These are phyloP conservation scores for Coniosporium tulheliwenetii DNA, from an alignment of 2,329 filamentous ascomycete species.

Conservation along the genomic window DNA sequence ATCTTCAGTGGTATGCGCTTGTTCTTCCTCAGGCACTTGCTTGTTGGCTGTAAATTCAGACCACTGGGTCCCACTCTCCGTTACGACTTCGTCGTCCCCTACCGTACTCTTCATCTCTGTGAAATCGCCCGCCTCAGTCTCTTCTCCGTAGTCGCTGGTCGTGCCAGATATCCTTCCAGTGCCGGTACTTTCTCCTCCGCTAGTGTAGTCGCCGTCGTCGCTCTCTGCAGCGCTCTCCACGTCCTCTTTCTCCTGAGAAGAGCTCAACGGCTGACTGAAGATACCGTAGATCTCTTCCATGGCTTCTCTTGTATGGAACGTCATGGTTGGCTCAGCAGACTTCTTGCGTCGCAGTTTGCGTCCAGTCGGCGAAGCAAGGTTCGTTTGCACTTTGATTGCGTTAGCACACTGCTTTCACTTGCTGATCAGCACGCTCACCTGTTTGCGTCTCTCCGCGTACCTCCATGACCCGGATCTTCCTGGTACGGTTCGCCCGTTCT, in stretches of 20 bases:
- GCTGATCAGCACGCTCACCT: constrained; percentile 39
- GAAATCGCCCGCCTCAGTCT: constrained; percentile 35
- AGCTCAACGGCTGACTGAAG: constrained; percentile 70
- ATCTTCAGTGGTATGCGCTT: constrained; percentile 20
- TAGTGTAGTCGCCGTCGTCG: constrained; percentile 69
- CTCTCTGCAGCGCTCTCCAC: constrained; percentile 51
- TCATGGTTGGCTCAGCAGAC: constrained; percentile 83
- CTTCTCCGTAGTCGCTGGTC: constrained; percentile 50
- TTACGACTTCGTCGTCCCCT: constrained; percentile 17
- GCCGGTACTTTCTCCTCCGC: constrained; percentile 67
- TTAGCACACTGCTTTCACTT: not conserved
- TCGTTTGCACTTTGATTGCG: constrained; percentile 59
- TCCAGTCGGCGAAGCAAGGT: constrained; percentile 77
- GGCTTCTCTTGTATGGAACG: constrained; percentile 83
- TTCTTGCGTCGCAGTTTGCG: constrained; percentile 72
- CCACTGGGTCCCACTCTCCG: constrained; percentile 55
- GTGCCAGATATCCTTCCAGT: constrained; percentile 54
- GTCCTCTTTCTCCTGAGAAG: constrained; percentile 26
- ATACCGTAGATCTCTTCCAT: constrained; percentile 97
- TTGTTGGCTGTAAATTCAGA: constrained; percentile 70
- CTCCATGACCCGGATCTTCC: constrained; percentile 61
- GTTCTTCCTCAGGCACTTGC: constrained; percentile 40
- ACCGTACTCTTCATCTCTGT: constrained; percentile 32
- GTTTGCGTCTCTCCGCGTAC: constrained; percentile 70
- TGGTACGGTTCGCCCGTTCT: constrained; percentile 32